phyloP scores from a whole-genome alignment of 371 early-diverging fungal genomes.

The Rhizomucor miehei region DNA sequence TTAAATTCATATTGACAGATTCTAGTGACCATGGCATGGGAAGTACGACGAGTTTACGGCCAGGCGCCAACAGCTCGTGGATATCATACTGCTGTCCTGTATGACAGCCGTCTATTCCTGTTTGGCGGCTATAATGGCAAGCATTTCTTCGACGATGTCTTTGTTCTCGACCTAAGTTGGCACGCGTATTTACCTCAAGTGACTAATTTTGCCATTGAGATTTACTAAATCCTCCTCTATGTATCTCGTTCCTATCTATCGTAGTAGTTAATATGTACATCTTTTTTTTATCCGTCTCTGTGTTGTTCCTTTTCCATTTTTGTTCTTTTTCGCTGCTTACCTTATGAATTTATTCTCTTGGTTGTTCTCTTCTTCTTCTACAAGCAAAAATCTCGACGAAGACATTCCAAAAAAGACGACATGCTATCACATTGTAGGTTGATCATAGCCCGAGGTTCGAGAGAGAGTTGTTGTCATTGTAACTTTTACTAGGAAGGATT shows the following conservation, averaged over 20 bases:
- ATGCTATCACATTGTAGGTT: slow-evolving; percentile 45
- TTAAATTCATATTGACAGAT: neutral
- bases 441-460: neutral
- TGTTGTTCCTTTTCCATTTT: no score
- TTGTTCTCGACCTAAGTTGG: slow-evolving; percentile 74
- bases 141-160: slow-evolving; percentile 75
- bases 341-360: slow-evolving; percentile 34
- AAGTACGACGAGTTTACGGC: slow-evolving; percentile 72
- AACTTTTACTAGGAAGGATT: slow-evolving; percentile 41
- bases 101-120: slow-evolving; percentile 76
- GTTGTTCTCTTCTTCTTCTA: slow-evolving; percentile 8
- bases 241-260: no score
- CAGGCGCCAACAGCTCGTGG: slow-evolving; percentile 71
- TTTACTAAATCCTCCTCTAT: slow-evolving; percentile 2
- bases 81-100: slow-evolving; percentile 80
- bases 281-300: no score
- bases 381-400: slow-evolving; percentile 15
- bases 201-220: slow-evolving; percentile 47
- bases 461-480: neutral
- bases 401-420: slow-evolving; percentile 38
- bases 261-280: no score
- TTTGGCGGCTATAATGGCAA: slow-evolving; percentile 89
- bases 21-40: slow-evolving; percentile 78
- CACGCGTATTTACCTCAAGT: slow-evolving; percentile 73
- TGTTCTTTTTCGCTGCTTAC: neutral